A percentile compares a stretch with the other conserved stretches of the same genome.
Evolutionary conservation across 2,329 filamentous ascomycete species (phyloP).

Genomic region (Beauveria sp.): DNA sequence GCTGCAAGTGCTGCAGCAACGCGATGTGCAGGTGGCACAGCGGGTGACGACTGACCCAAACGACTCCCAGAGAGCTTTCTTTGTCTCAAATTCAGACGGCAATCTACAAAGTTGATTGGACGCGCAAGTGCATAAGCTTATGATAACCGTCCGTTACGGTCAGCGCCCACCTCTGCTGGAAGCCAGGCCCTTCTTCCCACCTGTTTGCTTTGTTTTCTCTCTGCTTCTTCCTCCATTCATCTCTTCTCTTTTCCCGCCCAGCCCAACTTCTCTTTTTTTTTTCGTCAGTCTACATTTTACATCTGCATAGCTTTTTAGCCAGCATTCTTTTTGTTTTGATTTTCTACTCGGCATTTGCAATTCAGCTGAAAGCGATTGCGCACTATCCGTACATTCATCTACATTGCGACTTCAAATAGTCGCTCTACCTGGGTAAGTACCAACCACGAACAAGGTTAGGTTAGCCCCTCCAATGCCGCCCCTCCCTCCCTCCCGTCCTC

Average conservation of each 20-base stretch:
- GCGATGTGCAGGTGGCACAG: not conserved
- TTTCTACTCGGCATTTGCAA: not conserved
- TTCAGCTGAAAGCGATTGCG: not conserved
- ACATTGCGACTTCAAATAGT: no score
- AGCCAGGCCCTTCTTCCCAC: no score
- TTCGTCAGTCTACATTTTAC: not conserved
- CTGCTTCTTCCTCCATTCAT: no score
- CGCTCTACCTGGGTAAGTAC: not conserved
- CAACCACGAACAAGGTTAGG: not conserved
- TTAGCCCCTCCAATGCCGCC: not conserved
- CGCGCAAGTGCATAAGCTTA: no score
- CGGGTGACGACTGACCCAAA: not conserved
- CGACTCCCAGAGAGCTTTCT: no score
- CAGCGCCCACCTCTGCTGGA: no score
- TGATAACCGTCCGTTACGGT: no score
- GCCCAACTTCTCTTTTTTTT: not conserved
- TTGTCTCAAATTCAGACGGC: no score
- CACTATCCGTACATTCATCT: no score
- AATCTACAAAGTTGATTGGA: no score
- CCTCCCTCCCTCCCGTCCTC: not conserved
- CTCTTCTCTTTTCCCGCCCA: no score
- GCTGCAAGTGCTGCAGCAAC: constrained; percentile 3
- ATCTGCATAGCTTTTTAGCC: not conserved
- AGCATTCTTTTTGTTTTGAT: not conserved
- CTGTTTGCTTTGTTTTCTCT: no score